Evolutionary conservation across 2,329 filamentous ascomycete genomes (phyloP).

Genomic region (Zasmidium citrigriseum): DNA sequence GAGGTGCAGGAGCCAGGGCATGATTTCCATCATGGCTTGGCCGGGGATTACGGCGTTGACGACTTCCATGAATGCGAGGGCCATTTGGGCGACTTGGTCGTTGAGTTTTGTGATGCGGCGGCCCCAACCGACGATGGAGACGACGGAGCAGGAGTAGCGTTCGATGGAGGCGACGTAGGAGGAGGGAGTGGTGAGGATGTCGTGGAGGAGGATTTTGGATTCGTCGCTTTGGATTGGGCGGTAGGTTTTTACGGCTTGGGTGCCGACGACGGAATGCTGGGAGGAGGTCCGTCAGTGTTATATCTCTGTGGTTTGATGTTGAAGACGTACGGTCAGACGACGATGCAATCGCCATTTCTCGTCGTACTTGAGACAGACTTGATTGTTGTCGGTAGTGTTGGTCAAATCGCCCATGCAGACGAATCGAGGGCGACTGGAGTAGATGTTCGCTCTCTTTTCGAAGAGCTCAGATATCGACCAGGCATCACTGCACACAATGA

Average conservation of each 20-base stretch:
- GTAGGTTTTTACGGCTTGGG: conserved; percentile 20
- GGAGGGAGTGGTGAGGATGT: conserved; percentile 14
- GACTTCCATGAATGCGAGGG: conserved; percentile 19
- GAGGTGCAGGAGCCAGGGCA: conserved; percentile 44
- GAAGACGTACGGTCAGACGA: conserved; percentile 14
- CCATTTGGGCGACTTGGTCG: conserved; percentile 19
- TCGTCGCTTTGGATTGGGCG: conserved; percentile 21
- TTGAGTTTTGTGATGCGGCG: conserved; percentile 18
- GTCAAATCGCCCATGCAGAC: conserved; percentile 49
- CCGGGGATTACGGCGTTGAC: conserved; percentile 22
- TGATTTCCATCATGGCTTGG: conserved; percentile 18
- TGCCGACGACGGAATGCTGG: conserved; percentile 19
- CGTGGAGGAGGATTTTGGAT: conserved; percentile 17
- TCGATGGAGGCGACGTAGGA: conserved; percentile 20
- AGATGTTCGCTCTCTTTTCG: conserved; percentile 37
- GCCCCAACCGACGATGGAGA: conserved; percentile 23
- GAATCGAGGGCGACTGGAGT: conserved; percentile 41
- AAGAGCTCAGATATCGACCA: conserved; percentile 34
- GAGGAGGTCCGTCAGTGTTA: not conserved
- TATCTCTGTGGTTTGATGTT: not conserved
- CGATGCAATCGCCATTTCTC: conserved; percentile 22
- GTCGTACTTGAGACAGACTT: conserved; percentile 20
- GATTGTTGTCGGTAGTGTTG: conserved; percentile 28
- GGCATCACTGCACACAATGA: conserved; percentile 27
- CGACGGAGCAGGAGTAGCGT: conserved; percentile 19